A percentile compares a stretch with the other conserved stretches of the same genome.
These are phyloP conservation scores for Urtica urens DNA, from an alignment of 306 rosid species.

Conservation along the genomic window DNA sequence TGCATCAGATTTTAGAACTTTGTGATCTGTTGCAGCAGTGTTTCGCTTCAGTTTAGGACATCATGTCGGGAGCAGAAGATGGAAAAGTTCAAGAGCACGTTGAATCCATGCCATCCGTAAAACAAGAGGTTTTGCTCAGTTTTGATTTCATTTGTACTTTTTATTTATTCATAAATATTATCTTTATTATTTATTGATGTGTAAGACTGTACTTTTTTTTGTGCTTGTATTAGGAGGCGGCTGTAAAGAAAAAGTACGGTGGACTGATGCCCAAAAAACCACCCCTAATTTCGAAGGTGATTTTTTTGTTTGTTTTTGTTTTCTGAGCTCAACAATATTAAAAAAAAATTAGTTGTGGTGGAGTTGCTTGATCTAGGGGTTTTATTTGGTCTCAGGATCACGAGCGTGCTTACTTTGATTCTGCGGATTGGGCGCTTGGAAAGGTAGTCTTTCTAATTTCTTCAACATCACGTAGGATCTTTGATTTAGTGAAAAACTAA, in stretches of 20 bases:
- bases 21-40: slow-evolving; percentile 13
- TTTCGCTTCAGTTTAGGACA: slow-evolving; percentile 23
- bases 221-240: slow-evolving; percentile 51
- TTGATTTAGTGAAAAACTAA: slow-evolving; percentile 2
- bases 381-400: slow-evolving; percentile 57
- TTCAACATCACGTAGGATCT: slow-evolving; percentile 4
- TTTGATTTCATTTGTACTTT: too few species aligned
- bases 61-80: slow-evolving; percentile 46
- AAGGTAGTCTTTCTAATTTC: slow-evolving; percentile 43
- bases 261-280: slow-evolving; percentile 80
- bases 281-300: slow-evolving; percentile 85
- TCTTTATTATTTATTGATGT: too few species aligned
- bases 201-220: too few species aligned
- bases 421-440: slow-evolving; percentile 99
- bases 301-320: too few species aligned
- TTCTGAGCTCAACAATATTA: background rate
- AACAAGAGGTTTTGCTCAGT: slow-evolving; percentile 44
- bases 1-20: background rate
- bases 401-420: slow-evolving; percentile 95
- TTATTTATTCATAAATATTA: too few species aligned
- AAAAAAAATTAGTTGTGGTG: background rate
- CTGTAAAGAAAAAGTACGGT: slow-evolving; percentile 81
- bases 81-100: slow-evolving; percentile 39
- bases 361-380: slow-evolving; percentile 15
- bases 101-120: slow-evolving; percentile 40